Evolutionary conservation across 805 yeast genomes (phyloP), one percentile per base, ranked within the genome.

Genomic region (Lipomyces starkeyi): DNA sequence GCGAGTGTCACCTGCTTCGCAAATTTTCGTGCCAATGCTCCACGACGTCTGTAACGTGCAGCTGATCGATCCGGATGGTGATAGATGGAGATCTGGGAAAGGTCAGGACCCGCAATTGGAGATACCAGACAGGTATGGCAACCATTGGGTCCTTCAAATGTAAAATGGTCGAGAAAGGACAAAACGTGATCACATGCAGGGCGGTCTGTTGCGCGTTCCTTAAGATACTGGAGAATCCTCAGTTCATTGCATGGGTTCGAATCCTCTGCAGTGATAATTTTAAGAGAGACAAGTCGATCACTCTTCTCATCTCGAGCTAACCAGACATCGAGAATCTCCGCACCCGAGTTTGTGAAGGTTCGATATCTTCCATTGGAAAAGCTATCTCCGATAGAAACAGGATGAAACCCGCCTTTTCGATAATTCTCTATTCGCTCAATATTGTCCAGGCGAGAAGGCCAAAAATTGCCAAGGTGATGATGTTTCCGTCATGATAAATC

Each of bases 101-200:
- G 9, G 8, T 35, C 40, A 35, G 47, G 47, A 14, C 47, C 47
- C 5, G 47, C 47, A 2, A 40, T 14, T 17, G n/a, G 20, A 40
- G 20, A 40, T 5, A 94, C 98, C 98, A 95, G 95, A 66, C 95
- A 94, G 13, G 93, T 88, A 79, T 95, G 99, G 2, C 85, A 83
- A 1, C 99, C 99, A 78, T 95, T 92, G 7, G 91, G 93, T 0
- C 99, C 99, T 54, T 81, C 80, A 76, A 94, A 97, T 64, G 87
- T 86, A 77, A 95, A 95, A 68, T 90, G 87, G 78, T 95, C 98
- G 66, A 92, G 79, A 53, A 95, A 81, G 63, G 87, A 88, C 59
- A 95, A 90, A 27, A 94, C 89, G 78, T 90, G 91, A 54, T 84
- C 85, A 73, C 91, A 91, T 2, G 98, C 97, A 5, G 91, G 90